Evolutionary conservation across 2,329 filamentous ascomycete genomes (phyloP).

Genomic region (Beauveria scarabaeidicola): DNA sequence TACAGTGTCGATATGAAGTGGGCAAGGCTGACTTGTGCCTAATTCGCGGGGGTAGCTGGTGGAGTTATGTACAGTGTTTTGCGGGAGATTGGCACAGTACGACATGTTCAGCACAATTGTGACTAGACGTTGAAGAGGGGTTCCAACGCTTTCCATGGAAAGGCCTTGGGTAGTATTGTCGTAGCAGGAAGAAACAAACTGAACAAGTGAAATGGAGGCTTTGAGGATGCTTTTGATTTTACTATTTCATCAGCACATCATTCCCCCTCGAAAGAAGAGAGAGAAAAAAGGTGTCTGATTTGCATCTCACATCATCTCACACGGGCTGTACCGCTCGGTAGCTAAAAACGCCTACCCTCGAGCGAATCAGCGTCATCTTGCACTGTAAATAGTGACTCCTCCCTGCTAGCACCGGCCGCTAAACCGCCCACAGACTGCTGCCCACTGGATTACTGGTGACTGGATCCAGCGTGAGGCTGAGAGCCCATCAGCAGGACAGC

Average conservation of each 20-base stretch:
- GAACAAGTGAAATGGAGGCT: no score
- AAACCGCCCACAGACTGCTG: background rate
- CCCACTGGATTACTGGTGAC: slow-evolving; percentile 17
- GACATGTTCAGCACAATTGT: background rate
- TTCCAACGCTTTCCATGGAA: slow-evolving; percentile 3
- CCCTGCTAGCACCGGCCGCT: background rate
- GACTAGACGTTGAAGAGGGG: background rate
- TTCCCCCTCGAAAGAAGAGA: no score
- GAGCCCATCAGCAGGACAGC: slow-evolving; percentile 33
- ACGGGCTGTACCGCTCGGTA: slow-evolving; percentile 1
- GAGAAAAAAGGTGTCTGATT: background rate
- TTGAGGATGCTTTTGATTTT: no score
- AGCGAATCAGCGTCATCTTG: background rate
- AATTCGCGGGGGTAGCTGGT: background rate
- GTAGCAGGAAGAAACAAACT: background rate
- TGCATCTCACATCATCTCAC: background rate
- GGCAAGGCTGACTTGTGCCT: background rate
- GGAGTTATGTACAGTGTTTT: background rate
- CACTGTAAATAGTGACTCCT: background rate
- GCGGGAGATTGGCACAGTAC: background rate
- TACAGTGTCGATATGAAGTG: background rate
- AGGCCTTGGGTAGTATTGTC: background rate
- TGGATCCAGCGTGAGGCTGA: slow-evolving; percentile 28
- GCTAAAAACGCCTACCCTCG: background rate
- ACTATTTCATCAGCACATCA: no score